A percentile compares a stretch with the other conserved stretches of the same genome.
Conservation (phyloP, 129 eudicot genomes). For the Flaveria linearis region DNA sequence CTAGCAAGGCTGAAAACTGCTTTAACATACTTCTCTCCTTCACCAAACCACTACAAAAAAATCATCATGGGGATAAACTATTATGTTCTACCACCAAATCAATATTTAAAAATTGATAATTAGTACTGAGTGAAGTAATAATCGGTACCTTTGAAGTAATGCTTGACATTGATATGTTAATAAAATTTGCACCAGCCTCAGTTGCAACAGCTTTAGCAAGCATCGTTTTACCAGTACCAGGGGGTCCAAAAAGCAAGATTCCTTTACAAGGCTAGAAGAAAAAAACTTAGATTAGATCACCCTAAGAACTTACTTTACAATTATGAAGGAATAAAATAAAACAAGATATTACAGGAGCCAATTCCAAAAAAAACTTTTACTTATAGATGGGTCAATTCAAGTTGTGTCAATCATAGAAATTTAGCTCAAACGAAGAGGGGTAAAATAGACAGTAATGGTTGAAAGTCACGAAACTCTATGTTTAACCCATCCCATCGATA, state of each 20-base stretch:
- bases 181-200: conserved; percentile 94
- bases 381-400: not conserved
- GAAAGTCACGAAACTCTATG: not conserved
- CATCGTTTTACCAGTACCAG: conserved; percentile 97
- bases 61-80: not conserved
- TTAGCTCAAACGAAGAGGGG: not conserved
- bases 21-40: conserved; percentile 86
- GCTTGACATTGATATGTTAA: conserved; percentile 88
- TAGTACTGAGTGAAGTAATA: conserved; percentile 8
- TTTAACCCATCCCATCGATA: not conserved
- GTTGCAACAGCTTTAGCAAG: conserved; percentile 98
- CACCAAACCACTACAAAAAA: conserved; percentile 88
- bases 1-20: conserved; percentile 91
- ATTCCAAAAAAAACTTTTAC: not conserved
- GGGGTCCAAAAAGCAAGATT: conserved; percentile 90
- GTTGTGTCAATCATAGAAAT: not conserved
- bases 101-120: conserved; percentile 1
- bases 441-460: not conserved
- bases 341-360: not conserved
- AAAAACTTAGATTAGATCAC: not conserved
- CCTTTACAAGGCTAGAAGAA: conserved; percentile 84
- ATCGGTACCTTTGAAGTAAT: conserved; percentile 65
- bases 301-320: not conserved
- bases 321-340: not conserved
- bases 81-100: not conserved